Conservation (phyloP, 306 rosid species). For the Oemleria cerasiformis region DNA sequence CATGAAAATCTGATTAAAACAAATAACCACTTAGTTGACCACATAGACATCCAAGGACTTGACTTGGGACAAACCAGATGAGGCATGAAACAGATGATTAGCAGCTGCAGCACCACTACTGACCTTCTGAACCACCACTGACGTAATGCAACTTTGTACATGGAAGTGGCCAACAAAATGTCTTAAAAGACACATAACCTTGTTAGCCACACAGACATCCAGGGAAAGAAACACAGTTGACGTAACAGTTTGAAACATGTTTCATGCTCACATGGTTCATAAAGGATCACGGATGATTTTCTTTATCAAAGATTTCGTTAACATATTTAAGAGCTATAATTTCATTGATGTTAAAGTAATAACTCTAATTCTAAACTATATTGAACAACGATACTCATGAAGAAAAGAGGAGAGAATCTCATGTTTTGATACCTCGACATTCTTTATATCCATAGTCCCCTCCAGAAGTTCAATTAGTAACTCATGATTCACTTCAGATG, state of each 20-base stretch:
- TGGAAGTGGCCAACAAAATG: neutral
- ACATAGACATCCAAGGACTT: no score
- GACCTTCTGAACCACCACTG: no score
- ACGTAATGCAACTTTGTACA: no score
- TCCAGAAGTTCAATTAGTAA: constrained; percentile 64
- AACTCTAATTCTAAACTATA: neutral
- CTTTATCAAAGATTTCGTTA: neutral
- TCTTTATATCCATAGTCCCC: constrained; percentile 59
- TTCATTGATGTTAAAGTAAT: neutral
- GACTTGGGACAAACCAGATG: no score
- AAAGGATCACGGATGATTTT: neutral
- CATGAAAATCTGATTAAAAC: no score
- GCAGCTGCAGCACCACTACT: no score
- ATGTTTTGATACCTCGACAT: constrained; percentile 64
- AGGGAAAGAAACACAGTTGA: neutral
- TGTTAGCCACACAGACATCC: neutral
- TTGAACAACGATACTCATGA: constrained; percentile 9
- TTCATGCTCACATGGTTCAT: neutral
- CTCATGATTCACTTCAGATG: constrained; percentile 52
- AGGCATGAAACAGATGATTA: no score
- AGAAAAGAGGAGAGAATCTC: constrained; percentile 21
- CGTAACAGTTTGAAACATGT: neutral
- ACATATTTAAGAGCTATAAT: neutral
- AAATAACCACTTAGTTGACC: no score
- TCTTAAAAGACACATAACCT: neutral